phyloP scores from a whole-genome alignment of 2,329 filamentous ascomycete genomes.

The Fusarium sp. region DNA sequence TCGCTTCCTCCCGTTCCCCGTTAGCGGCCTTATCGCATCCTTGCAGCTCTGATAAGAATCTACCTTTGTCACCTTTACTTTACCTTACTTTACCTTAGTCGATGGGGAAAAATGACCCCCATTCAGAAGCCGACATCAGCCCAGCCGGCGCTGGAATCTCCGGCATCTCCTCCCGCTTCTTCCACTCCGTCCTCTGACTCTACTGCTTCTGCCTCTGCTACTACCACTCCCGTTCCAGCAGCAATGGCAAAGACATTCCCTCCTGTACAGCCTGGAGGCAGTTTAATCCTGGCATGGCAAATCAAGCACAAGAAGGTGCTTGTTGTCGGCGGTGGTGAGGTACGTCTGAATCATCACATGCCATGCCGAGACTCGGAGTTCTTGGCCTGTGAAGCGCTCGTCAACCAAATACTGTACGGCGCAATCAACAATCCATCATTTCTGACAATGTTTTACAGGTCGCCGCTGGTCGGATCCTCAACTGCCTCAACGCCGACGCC shows the following conservation, averaged over 20 bases:
- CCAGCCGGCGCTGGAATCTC: conserved; percentile 39
- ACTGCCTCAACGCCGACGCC: conserved; percentile 95
- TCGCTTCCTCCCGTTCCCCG: conserved; percentile 40
- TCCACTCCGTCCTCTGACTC: conserved; percentile 24
- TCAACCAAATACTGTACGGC: background rate
- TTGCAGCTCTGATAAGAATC: conserved; percentile 31
- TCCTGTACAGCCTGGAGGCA: conserved; percentile 87
- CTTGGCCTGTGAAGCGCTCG: background rate
- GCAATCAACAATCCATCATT: background rate
- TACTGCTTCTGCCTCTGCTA: conserved; percentile 13
- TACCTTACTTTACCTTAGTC: conserved; percentile 3
- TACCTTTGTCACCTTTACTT: conserved; percentile 33
- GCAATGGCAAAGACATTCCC: conserved; percentile 69
- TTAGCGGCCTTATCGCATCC: conserved; percentile 34
- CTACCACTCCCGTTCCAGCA: conserved; percentile 11
- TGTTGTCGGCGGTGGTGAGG: conserved; percentile 96
- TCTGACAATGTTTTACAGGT: conserved; percentile 69
- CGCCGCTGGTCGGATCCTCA: conserved; percentile 91
- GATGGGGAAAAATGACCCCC: conserved; percentile 41
- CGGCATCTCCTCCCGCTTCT: conserved; percentile 37
- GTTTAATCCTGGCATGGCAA: conserved; percentile 95
- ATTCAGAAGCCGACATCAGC: conserved; percentile 40
- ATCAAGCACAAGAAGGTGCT: conserved; percentile 87
- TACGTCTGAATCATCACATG: conserved; percentile 56
- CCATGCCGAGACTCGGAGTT: conserved; percentile 14